These are phyloP conservation scores for Debaryomyces sp. DNA, from an alignment of 1,139 yeast genomes.

Conservation along the genomic window DNA sequence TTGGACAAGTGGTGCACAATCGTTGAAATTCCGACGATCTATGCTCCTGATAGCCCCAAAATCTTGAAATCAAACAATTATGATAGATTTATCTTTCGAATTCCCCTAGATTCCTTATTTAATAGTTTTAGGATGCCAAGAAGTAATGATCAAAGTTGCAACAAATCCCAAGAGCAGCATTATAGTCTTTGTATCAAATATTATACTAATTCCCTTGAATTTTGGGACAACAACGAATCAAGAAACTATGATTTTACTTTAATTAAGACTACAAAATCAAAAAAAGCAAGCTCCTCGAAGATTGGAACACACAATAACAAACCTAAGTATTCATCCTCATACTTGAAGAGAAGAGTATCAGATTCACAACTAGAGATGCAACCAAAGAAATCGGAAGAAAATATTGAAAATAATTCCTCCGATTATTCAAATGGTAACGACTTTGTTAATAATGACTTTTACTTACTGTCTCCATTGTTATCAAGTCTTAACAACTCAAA, in stretches of 20 bases:
- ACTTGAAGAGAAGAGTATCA: constrained; percentile 38
- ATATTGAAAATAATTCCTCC: constrained; percentile 16
- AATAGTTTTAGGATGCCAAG: constrained; percentile 27
- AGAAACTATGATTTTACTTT: constrained; percentile 62
- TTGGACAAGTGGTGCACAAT: constrained; percentile 74
- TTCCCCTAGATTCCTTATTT: constrained; percentile 46
- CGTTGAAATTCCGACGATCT: constrained; percentile 66
- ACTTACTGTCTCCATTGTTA: constrained; percentile 43
- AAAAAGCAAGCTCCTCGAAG: constrained; percentile 1
- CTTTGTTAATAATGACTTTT: constrained; percentile 39
- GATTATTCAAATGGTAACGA: constrained; percentile 23
- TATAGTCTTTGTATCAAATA: constrained; percentile 64
- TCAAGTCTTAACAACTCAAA: constrained; percentile 20
- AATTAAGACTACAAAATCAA: constrained; percentile 20
- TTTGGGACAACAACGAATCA: constrained; percentile 75
- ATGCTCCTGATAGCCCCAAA: constrained; percentile 61
- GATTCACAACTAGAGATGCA: constrained; percentile 27
- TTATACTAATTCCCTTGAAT: constrained; percentile 50
- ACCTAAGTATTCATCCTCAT: constrained; percentile 46
- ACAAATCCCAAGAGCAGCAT: constrained; percentile 20
- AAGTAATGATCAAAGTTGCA: constrained; percentile 4
- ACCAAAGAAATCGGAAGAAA: constrained; percentile 3
- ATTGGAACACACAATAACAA: constrained; percentile 8
- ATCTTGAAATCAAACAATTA: constrained; percentile 51
- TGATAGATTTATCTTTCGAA: constrained; percentile 61